Base-by-base conservation (phyloP, 2,329 filamentous ascomycete species). In the Aspergillus intermedius region DNA sequence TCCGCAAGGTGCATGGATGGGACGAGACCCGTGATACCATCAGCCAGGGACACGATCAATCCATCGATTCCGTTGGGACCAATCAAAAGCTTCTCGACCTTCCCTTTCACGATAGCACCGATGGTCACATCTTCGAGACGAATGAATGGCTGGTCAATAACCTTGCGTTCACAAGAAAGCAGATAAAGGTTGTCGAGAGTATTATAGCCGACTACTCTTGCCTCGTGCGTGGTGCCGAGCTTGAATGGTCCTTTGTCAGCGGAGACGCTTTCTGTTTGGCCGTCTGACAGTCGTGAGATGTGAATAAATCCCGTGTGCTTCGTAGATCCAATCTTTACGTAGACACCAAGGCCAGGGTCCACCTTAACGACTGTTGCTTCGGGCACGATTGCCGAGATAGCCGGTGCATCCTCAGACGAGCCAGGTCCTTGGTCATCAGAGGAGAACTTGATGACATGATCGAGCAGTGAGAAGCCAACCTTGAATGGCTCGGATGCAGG, bases 241-340 rank as follows among this genome's bases (percentile, higher is more conserved):
- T 89, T 87, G 74, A 84, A 96, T 2, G 85, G 78, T 0, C 93
- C 93, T 15, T 82, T 83, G 3, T 82, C 77, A 54, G 88, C 82
- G 12, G 88, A 87, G 4, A 98, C 75, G 1, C 81, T 81, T 54
- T 97, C 93, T 46, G 96, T 80, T 66, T 93, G 95, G 57, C 86
- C 85, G 65, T 98, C 91, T 50, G 91, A 87, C 52, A 98, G 80
- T 54, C 88, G 82, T 1, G 93, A 98, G 55, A 98, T 94, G 67
- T 98, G 93, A 19, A 94, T 90, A 62, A 96, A 98, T 8, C 88
- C 88, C n/a, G 91, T 75, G 22, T 70, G 60, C 25, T 83, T 80
- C 37, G 79, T 74, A 5, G 85, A 71, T 2, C 83, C 84, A 22
- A 91, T 71, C 56, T 87, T 81, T 13, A 91, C 77, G 60, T 94